Conservation (phyloP, 441 rosid species). For the Pelargonium myrrhifolium region DNA sequence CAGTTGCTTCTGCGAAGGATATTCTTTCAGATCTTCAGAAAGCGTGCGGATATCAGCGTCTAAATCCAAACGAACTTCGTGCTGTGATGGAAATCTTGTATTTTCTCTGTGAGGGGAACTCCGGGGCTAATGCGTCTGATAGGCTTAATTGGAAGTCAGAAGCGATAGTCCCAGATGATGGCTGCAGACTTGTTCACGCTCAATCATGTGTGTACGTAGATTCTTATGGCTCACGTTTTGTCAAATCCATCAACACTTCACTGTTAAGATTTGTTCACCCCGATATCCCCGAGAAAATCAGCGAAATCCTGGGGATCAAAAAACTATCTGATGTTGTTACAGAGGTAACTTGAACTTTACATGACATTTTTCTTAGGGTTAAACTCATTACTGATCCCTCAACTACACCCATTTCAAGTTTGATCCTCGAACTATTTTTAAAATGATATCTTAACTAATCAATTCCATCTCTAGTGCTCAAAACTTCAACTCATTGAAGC, state of each 20-base stretch:
- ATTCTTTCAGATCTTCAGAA: constrained; percentile 70
- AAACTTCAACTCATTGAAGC: too few species aligned
- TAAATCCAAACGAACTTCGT: constrained; percentile 95
- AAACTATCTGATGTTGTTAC: constrained; percentile 84
- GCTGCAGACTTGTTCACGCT: constrained; percentile 91
- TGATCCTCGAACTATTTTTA: too few species aligned
- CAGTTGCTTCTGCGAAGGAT: constrained; percentile 64
- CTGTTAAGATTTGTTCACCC: constrained; percentile 87
- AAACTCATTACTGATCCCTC: too few species aligned
- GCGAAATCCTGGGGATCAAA: constrained; percentile 60
- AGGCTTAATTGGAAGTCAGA: constrained; percentile 39
- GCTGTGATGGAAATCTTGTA: constrained; percentile 87
- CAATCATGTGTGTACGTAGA: constrained; percentile 72
- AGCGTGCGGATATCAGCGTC: constrained; percentile 79
- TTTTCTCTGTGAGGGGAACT: constrained; percentile 54
- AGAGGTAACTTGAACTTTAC: constrained; percentile 47
- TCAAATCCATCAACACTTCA: constrained; percentile 62
- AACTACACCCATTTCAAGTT: too few species aligned
- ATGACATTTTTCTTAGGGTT: constrained; percentile 3
- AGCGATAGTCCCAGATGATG: constrained; percentile 87
- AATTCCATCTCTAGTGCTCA: too few species aligned
- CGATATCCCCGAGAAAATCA: constrained; percentile 69
- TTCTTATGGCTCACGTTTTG: constrained; percentile 69
- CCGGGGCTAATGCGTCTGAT: constrained; percentile 29
- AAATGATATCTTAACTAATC: too few species aligned